Conservation (phyloP, 441 rosid species). For the Geranium incanum region DNA sequence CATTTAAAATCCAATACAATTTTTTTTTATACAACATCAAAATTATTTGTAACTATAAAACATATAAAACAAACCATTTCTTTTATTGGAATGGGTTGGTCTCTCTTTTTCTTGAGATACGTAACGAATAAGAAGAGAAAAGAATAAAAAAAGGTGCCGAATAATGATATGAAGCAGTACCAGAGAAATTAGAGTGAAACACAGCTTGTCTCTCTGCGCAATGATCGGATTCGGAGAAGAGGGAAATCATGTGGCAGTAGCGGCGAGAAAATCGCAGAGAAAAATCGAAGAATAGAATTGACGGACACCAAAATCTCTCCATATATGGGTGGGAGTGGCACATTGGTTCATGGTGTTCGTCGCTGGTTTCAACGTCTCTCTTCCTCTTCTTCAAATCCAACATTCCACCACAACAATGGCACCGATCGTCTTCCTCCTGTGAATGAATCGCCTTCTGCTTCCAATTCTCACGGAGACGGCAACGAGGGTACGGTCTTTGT, state of each 20-base stretch:
- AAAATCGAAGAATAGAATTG: not conserved
- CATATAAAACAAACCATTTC: too few relatives aligned
- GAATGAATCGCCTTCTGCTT: conserved; percentile 13
- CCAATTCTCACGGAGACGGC: not conserved
- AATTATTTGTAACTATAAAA: too few relatives aligned
- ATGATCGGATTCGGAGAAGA: not conserved
- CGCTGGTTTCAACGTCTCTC: conserved; percentile 82
- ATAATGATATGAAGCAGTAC: not conserved
- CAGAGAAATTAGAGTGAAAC: not conserved
- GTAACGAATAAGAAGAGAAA: too few relatives aligned
- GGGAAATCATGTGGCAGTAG: not conserved
- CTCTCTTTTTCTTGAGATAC: too few relatives aligned
- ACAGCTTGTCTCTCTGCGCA: not conserved
- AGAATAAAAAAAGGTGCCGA: not conserved
- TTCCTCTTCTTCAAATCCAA: conserved; percentile 11
- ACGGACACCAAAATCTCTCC: not conserved
- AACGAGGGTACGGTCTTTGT: conserved; percentile 29
- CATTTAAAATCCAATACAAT: too few relatives aligned
- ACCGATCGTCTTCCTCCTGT: conserved; percentile 23
- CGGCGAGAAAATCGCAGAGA: not conserved
- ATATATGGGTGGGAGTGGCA: conserved; percentile 61
- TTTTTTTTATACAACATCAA: too few relatives aligned
- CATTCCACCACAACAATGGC: not conserved
- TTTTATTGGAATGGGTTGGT: too few relatives aligned
- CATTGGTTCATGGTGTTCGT: conserved; percentile 81